Conservation (phyloP, 768 basidiomycete species). For the Lactarius vividus region DNA sequence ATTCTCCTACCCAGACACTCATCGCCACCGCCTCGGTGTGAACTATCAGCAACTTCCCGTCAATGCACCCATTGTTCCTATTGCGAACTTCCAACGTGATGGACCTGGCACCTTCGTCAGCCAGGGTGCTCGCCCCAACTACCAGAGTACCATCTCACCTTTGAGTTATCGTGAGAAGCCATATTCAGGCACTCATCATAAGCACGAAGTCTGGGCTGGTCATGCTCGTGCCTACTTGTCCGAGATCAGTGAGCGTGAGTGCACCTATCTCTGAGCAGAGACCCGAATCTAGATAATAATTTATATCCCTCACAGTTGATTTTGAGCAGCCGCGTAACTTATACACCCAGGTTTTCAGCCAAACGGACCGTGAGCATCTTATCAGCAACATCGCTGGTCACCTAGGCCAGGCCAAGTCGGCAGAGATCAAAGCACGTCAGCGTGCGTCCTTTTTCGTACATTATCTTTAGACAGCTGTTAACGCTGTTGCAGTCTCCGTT, state of each 20-base stretch:
- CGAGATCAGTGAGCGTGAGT: conserved; percentile 78
- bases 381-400: conserved; percentile 67
- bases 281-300: conserved; percentile 3
- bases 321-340: conserved; percentile 80
- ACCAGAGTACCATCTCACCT: conserved; percentile 74
- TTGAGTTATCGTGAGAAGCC: conserved; percentile 57
- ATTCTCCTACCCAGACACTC: conserved; percentile 92
- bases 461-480: conserved; percentile 53
- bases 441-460: conserved; percentile 45
- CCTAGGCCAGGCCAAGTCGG: conserved; percentile 57
- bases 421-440: conserved; percentile 58
- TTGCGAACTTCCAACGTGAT: conserved; percentile 92
- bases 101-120: conserved; percentile 66
- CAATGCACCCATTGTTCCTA: conserved; percentile 70
- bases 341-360: conserved; percentile 65
- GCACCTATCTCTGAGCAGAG: not conserved
- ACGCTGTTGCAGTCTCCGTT: conserved; percentile 10
- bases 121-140: conserved; percentile 86
- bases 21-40: conserved; percentile 75
- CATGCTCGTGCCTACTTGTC: conserved; percentile 65
- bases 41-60: conserved; percentile 89
- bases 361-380: conserved; percentile 56
- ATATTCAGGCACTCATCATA: conserved; percentile 35
- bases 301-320: conserved; percentile 50
- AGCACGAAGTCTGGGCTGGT: conserved; percentile 76